Base-by-base conservation (phyloP, 2,329 filamentous ascomycete genomes). In the Trichophyton schoenleinii region DNA sequence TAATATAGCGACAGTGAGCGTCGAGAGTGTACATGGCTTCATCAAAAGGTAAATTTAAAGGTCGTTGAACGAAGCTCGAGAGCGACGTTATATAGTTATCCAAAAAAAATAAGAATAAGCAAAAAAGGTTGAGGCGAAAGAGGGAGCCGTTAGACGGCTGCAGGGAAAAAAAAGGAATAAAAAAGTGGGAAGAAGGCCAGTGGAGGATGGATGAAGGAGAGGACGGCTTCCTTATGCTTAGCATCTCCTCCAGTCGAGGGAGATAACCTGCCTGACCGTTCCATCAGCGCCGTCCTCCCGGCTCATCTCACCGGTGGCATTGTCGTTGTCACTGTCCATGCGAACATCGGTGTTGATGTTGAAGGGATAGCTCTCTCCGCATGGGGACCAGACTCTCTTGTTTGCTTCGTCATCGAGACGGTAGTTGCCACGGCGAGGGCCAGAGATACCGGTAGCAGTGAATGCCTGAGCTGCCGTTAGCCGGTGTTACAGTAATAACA, bases 301-400 rank as follows among this genome's bases (percentile, higher is more conserved):
- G 55, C 55, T 58, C 55, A 58, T 58, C 38, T 58, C 55, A 15
- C 55, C 55, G 18, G 11, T 41, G 55, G 36, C 34, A 42, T 41
- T 42, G 15, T 42, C 55, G 36, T 34, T 58, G 34, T 42, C 55
- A 25, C 22, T 44, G 55, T 41, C 38, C 34, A 58, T 41, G n/a
- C 55, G 55, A 44, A 58, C 55, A 7, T 58, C 55, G 38, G 55
- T 42, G 55, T 58, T 58, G 34, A 58, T 42, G 36, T 58, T 58
- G 55, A 58, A 58, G 20, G 36, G 55, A 34, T 58, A 25, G 18
- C 34, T 41, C 13, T 15, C 15, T 13, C 55, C 55, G 36, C 55
- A 58, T 58, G 55, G 55, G 15, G 55, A 58, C 55, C 55, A 58
- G 38, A 28, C 13, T 28, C 38, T 58, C 55, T 58, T 58, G 55